Conservation (phyloP, 805 yeast species). For the Candida sithepensis region DNA sequence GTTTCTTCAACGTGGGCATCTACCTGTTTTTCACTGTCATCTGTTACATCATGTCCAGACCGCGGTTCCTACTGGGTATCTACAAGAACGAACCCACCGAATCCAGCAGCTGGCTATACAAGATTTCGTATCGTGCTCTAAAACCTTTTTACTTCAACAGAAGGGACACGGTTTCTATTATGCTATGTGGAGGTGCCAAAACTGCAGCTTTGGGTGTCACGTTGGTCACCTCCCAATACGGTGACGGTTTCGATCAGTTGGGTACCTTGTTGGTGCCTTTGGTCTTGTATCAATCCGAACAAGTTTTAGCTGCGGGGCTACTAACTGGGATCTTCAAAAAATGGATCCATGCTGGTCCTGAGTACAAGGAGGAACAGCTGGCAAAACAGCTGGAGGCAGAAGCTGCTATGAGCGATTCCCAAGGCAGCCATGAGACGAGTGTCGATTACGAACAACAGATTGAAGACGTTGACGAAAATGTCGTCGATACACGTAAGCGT, state of each 20-base stretch:
- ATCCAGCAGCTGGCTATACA: constrained; percentile 42
- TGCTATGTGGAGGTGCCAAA: constrained; percentile 91
- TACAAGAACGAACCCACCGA: constrained; percentile 47
- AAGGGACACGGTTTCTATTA: constrained; percentile 69
- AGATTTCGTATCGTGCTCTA: constrained; percentile 38
- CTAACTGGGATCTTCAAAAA: constrained; percentile 61
- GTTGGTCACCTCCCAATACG: constrained; percentile 61
- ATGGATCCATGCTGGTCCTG: constrained; percentile 52
- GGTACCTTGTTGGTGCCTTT: constrained; percentile 77
- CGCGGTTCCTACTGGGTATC: constrained; percentile 40
- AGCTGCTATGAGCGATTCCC: neutral
- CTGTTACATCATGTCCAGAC: constrained; percentile 59
- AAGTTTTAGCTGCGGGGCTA: constrained; percentile 76
- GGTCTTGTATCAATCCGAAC: constrained; percentile 84
- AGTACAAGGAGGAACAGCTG: constrained; percentile 6
- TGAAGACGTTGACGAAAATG: neutral
- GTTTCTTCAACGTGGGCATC: constrained; percentile 78
- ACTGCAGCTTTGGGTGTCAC: constrained; percentile 92
- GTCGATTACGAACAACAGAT: neutral
- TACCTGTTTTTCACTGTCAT: constrained; percentile 72
- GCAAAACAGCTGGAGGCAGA: constrained; percentile 3
- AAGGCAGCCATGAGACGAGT: neutral
- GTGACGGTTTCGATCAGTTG: constrained; percentile 52
- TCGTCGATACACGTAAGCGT: neutral
- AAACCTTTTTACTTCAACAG: constrained; percentile 69